Base-by-base conservation (phyloP, 352 stramenopile species). In the Pythium rishiriense region DNA sequence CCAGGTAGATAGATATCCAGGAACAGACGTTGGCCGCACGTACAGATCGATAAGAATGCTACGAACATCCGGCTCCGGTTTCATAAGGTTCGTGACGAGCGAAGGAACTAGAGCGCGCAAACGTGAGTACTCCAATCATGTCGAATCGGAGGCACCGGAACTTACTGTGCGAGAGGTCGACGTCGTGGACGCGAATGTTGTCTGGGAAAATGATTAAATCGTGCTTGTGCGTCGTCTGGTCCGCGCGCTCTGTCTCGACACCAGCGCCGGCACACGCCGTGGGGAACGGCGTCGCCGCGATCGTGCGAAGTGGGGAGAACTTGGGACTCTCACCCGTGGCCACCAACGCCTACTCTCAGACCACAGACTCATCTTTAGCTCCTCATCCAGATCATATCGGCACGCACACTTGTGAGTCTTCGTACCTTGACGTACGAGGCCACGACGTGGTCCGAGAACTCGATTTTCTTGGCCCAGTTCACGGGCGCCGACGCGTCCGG, bases 151-250 rank as follows among this genome's bases (percentile, higher is more conserved):
- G 33, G 33, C 33, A 31, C 3, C 4, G 7, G 3, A 9, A 73
- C 75, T 43, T 69, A 91, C 84, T 78, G 37, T 88, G 63, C 0
- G 57, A 62, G 22, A 70, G 48, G 6, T 69, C 52, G n/a, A 93
- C 66, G 52, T 85, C 69, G 33, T 84, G 67, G 6, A 91, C 58
- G 26, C 79, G 82, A 48, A 93, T 54, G 21, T 70, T 72, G n/a
- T 91, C 81, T 1, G 84, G 84, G 50, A 91, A 90, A 43, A 93
- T 72, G 26, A 93, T 62, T 29, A 90, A 61, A 48, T 93, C 84
- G 56, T 93, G 84, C 3, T 63, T 65, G 7, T 14, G 39, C 21
- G 51, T 15, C 7, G n/a, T 12, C 12, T 31, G 11, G 1, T 53
- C 50, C 17, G 19, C 21, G 2, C 33, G 12, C 22, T 12, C 25